Evolutionary conservation across 1,284 basidiomycete species (phyloP), one percentile per base, ranked within the genome.

Genomic region (Coriolopsis trogii): DNA sequence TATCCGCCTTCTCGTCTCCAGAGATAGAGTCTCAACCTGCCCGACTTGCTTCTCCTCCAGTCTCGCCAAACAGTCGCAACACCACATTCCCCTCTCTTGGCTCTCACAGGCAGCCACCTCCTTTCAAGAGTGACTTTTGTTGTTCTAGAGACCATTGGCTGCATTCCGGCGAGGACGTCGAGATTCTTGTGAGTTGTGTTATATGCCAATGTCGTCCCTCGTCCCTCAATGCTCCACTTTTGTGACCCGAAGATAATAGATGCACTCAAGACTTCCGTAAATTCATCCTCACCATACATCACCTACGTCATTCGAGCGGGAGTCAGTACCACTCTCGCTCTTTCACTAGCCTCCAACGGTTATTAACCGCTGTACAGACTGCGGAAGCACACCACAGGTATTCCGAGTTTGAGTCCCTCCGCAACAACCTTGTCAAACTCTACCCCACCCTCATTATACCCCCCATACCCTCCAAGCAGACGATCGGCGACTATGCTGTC

Each of bases 401-500:
- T 72, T 98, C 96, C 4, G 94, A 98, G 67, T 99, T 99, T 69
- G 93, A 98, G 71, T 93, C 94, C 20, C 77, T 99, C 39, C 86
- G 97, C 47, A 80, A 84, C 49, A 90, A 83, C 49, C 82, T 99
- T 40, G 79, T 87, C 39, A 91, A 87, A 59, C 79, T 99, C 46
- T 98, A 99, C 70, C 97, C 97, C 0, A 98, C 95, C 12, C 76
- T 96, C 61, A 98, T 99, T 65, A 90, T 99, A 56, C 96, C 97
- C 1, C 97, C 97, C 30, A 97, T 99, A 56, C 97, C 97, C 1
- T 95, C 92, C 4, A 99, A 99, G 73, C 95, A 99, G 73, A 91
- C 89, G 2, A 78, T 99, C 25, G 85, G 93, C 24, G 97, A 99
- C 66, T 99, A 99, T 75, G 97, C 97, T 0, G 89, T 95, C 55